phyloP scores from a whole-genome alignment of 1,284 basidiomycete genomes.

The Golubevia pallescens region DNA sequence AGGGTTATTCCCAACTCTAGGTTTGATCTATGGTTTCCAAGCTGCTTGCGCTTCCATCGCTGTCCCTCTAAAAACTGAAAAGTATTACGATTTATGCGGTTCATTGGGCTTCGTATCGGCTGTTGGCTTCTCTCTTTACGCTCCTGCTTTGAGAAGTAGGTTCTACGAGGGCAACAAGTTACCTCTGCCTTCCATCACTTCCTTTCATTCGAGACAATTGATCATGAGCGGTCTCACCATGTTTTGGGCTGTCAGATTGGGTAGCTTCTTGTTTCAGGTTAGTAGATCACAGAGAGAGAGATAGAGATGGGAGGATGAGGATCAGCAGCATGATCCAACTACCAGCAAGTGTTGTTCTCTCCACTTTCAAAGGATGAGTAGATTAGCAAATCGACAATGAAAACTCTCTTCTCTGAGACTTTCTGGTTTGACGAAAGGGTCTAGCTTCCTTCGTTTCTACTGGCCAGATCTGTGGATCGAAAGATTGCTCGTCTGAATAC shows the following conservation, averaged over 20 bases:
- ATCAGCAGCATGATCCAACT: no score
- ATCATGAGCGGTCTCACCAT: constrained; percentile 69
- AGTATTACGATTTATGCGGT: no score
- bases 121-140: constrained; percentile 72
- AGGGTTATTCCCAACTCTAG: constrained; percentile 33
- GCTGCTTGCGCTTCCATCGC: constrained; percentile 32
- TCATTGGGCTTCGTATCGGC: constrained; percentile 75
- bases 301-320: no score
- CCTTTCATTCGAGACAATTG: constrained; percentile 73
- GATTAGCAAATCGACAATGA: no score
- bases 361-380: no score
- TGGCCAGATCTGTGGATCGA: no score
- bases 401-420: no score
- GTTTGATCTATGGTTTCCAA: constrained; percentile 45
- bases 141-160: constrained; percentile 69
- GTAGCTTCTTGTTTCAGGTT: constrained; percentile 72
- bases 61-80: constrained; percentile 38
- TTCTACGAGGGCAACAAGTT: constrained; percentile 65
- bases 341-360: no score
- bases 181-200: constrained; percentile 61
- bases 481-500: no score
- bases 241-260: constrained; percentile 73
- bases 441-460: no score
- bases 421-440: no score
- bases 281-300: no score